Evolutionary conservation across 1,284 basidiomycete genomes (phyloP).

Genomic region (Ganoderma boninense): DNA sequence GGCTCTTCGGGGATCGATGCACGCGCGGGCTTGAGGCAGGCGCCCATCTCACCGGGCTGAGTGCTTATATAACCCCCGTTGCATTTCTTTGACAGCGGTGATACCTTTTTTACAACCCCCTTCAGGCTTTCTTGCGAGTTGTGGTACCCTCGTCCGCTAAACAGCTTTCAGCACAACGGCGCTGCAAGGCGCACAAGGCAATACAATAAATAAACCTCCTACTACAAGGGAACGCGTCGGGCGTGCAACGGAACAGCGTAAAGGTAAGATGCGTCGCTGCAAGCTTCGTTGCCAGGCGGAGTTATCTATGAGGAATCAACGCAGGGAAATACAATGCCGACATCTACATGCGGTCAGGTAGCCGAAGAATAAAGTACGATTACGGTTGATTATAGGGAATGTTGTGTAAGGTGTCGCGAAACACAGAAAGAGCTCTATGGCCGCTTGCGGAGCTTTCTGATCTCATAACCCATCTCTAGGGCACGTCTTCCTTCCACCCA

Average conservation of each 20-base stretch:
- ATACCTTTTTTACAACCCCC: background rate
- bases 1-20: slow-evolving; percentile 30
- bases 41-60: background rate
- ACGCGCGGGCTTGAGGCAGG: background rate
- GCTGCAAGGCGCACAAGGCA: background rate
- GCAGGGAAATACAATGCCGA: background rate
- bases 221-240: background rate
- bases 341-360: background rate
- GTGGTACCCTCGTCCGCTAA: background rate
- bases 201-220: background rate
- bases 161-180: background rate
- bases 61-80: slow-evolving; percentile 25
- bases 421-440: background rate
- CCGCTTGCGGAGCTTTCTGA: slow-evolving; percentile 48
- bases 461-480: slow-evolving; percentile 67
- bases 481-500: slow-evolving; percentile 83
- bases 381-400: background rate
- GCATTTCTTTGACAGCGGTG: background rate
- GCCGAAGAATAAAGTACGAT: background rate
- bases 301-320: background rate
- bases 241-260: background rate
- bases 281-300: background rate
- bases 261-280: background rate
- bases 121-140: background rate
- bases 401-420: background rate